Base-by-base conservation (phyloP, 495 filamentous ascomycete species). In the Xylaria palmicola region DNA sequence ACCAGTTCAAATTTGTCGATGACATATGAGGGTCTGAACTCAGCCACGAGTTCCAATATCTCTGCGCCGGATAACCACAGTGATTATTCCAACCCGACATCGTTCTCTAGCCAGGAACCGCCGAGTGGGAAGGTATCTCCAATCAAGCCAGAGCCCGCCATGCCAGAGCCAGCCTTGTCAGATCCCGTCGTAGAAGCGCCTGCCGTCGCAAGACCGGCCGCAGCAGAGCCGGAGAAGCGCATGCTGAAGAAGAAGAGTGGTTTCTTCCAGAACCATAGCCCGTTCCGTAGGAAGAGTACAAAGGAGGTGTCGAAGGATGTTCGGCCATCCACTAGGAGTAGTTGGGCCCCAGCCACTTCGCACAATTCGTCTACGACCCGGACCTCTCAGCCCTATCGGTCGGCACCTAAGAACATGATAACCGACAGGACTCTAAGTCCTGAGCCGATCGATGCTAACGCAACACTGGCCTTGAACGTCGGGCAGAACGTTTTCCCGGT, bases 401-500 rank as follows among this genome's bases (percentile, higher is more conserved):
- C 26, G 6, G 64, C 68, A 32, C 54, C 66, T 2, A 64, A 72
- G 52, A 79, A 71, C 67, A 53, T 77, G 15, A 65, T 76, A 40
- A 56, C 75, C 32, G 74, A 82, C 36, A 77, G 74, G 59, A 79
- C 73, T 27, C 72, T 68, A 48, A 79, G 88, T 67, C 91, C 92
- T 1, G 95, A 99, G 51, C 94, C 92, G 3, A 92, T 93, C 29
- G 93, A 97, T 71, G 93, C 95, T 34, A 85, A 93, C 37, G 90
- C 95, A 45, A 96, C 89, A 73, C 87, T 97, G 68, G 93, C 96
- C 47, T 81, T 99, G n/a, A 97, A 97, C 71, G 85, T 99, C 17
- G 95, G 95, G 7, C 88, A 91, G 67, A 99, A 98, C 65, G 92
- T 98, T 24, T 98, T 99, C 75, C 88, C 96, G 66, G 93, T 99